These are phyloP conservation scores for Saprolegnia diclina DNA, from an alignment of 352 stramenopile genomes.

Conservation along the genomic window DNA sequence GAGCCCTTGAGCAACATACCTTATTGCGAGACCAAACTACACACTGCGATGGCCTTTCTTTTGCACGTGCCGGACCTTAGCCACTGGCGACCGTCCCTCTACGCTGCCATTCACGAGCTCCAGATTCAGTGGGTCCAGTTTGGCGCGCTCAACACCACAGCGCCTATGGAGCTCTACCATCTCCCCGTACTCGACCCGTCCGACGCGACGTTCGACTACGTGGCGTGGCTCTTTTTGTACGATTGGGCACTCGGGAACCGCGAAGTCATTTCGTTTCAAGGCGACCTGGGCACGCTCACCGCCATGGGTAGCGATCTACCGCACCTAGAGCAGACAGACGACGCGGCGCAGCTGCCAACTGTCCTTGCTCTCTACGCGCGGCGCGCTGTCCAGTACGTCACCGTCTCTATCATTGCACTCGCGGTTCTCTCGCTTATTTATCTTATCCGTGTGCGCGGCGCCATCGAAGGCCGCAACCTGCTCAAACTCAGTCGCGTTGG, in stretches of 20 bases:
- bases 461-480: slow-evolving; percentile 7
- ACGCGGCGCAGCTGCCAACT: neutral
- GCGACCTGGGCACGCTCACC: neutral
- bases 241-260: slow-evolving; percentile 5
- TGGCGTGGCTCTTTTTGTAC: neutral
- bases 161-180: neutral
- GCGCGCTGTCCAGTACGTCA: neutral
- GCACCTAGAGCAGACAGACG: neutral
- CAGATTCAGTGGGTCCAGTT: neutral
- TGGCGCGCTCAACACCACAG: neutral
- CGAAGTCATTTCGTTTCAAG: slow-evolving; percentile 16
- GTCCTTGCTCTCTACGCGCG: neutral
- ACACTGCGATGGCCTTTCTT: too few relatives aligned
- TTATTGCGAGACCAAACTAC: too few relatives aligned
- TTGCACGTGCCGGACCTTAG: too few relatives aligned
- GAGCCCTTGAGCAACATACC: too few relatives aligned
- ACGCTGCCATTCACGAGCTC: too few relatives aligned
- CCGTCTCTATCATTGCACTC: neutral
- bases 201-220: neutral
- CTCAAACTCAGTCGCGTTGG: slow-evolving; percentile 14
- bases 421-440: neutral
- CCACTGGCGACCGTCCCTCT: too few relatives aligned
- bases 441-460: neutral
- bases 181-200: neutral
- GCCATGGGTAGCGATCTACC: neutral